phyloP scores from a whole-genome alignment of 2,329 filamentous ascomycete species.

The Pseudocercospora pini-densiflorae region DNA sequence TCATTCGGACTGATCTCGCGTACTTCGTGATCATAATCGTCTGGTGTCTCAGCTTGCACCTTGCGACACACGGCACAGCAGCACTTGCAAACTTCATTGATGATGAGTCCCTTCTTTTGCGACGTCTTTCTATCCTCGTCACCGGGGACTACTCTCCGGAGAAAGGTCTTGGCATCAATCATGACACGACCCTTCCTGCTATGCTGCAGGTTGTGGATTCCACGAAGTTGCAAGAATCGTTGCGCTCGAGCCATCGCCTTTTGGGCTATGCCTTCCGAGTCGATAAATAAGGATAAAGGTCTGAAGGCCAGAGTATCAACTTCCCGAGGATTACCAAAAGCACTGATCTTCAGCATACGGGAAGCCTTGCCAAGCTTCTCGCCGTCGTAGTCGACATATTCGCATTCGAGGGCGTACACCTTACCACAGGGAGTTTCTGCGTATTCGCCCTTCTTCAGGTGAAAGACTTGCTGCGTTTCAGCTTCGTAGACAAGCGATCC shows the following conservation, averaged over 20 bases:
- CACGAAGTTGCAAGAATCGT: conserved; percentile 5
- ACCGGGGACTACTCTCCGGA: conserved; percentile 1
- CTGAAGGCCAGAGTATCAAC: not conserved
- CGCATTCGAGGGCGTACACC: conserved; percentile 7
- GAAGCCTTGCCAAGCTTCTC: conserved; percentile 6
- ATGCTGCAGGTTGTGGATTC: conserved; percentile 12
- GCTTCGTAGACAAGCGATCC: conserved; percentile 33
- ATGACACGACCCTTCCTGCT: conserved; percentile 10
- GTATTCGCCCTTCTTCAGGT: conserved; percentile 8
- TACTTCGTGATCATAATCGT: conserved; percentile 12
- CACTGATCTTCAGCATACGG: not conserved
- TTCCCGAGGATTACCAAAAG: conserved; percentile 10
- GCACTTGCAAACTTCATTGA: conserved; percentile 11
- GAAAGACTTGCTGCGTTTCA: conserved; percentile 13
- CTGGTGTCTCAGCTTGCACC: conserved; percentile 1
- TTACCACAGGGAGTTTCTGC: conserved; percentile 1
- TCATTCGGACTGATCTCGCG: conserved; percentile 10
- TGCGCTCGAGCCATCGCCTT: not conserved
- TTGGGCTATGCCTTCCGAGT: not conserved
- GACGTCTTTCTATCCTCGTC: conserved; percentile 2
- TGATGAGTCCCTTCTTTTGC: not conserved
- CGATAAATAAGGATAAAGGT: not conserved
- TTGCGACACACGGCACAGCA: conserved; percentile 8
- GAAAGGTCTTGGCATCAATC: conserved; percentile 15
- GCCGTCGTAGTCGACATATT: conserved; percentile 12